Base-by-base conservation (phyloP, 2,329 filamentous ascomycete genomes). In the Coniella vitis region DNA sequence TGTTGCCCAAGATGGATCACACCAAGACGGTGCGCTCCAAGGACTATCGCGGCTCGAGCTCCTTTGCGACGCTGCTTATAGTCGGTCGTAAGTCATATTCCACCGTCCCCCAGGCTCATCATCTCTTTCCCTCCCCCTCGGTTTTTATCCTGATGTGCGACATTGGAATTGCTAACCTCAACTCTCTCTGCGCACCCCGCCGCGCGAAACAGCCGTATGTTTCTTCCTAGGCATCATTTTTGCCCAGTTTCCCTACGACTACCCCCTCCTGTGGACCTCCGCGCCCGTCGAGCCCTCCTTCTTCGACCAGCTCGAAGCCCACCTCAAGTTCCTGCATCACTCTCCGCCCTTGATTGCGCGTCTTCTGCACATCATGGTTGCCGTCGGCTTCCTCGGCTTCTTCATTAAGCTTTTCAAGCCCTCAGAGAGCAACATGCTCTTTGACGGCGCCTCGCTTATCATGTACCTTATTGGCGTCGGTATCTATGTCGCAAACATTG, bases 141-240 rank as follows among this genome's bases (percentile, higher is more conserved):
- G n/a, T 35, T 46, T 36, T n/a, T n/a, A n/a, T n/a, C n/a, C n/a
- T n/a, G n/a, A n/a, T n/a, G n/a, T n/a, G n/a, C n/a, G n/a, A n/a
- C n/a, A n/a, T n/a, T n/a, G n/a, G n/a, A n/a, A n/a, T n/a, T n/a
- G n/a, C n/a, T n/a, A n/a, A n/a, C n/a, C 43, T 46, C 32, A 22
- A 20, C n/a, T 21, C 16, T 29, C 7, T 3, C 3, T 25, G 2
- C 2, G 22, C 21, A 38, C 57, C 45, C 45, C 47, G 40, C 53
- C 49, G 20, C 34, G 25, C 25, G 10, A 29, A 29, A 29, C 60
- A 90, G 86, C 86, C 56, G 90, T 87, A 57, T 95, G 88, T 69
- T 98, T 98, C 80, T 95, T 97, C 79, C 86, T 98, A 56, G 93
- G 93, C 60, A 90, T 97, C 67, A 84, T 98, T 69, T 98, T 97